Evolutionary conservation across 108 stramenopile genomes (phyloP).

Genomic region (Cyclotella cryptica): DNA sequence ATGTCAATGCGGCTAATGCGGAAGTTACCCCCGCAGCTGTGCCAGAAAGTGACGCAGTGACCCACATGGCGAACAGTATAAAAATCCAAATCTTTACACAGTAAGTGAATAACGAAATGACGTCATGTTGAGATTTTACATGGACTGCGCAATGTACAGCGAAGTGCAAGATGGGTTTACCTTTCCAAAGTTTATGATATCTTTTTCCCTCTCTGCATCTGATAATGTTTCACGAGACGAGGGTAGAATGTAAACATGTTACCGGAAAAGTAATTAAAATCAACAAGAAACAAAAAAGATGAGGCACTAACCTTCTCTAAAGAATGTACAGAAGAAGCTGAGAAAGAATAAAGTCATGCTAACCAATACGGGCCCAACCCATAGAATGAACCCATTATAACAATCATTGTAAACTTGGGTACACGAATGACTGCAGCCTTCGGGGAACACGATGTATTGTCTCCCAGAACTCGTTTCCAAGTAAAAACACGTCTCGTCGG

Average conservation of each 20-base stretch:
- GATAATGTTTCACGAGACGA: not conserved
- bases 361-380: constrained; percentile 55
- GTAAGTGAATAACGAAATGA: not conserved
- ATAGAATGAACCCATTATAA: constrained; percentile 54
- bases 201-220: constrained; percentile 42
- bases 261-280: not conserved
- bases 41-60: constrained; percentile 55
- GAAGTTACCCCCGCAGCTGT: constrained; percentile 50
- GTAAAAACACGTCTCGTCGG: constrained; percentile 37
- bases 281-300: not conserved
- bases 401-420: constrained; percentile 47
- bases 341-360: constrained; percentile 50
- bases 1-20: constrained; percentile 43
- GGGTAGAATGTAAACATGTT: not conserved
- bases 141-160: not conserved
- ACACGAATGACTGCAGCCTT: constrained; percentile 29
- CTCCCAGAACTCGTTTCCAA: constrained; percentile 7
- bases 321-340: constrained; percentile 60
- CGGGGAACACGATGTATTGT: constrained; percentile 25
- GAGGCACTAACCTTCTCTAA: constrained; percentile 16
- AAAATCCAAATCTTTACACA: constrained; percentile 41
- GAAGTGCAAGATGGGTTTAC: not conserved
- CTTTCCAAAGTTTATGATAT: constrained; percentile 56
- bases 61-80: constrained; percentile 56
- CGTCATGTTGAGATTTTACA: too few relatives aligned